Evolutionary conservation across 2,329 filamentous ascomycete species (phyloP).

Genomic region (Aureobasidium namibiae): DNA sequence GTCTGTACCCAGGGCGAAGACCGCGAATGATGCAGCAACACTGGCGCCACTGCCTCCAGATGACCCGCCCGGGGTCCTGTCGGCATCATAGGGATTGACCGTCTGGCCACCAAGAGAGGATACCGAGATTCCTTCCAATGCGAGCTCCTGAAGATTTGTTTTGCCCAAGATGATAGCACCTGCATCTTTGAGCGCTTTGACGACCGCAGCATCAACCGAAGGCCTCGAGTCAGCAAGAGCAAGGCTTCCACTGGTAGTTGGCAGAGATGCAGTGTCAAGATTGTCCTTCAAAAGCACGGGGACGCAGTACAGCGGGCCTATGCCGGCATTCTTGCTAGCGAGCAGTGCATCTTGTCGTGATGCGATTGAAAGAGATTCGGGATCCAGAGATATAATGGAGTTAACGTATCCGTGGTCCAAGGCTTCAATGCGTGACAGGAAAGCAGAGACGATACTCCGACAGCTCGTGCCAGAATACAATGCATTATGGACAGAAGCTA

Average conservation of each 20-base stretch:
- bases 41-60: conserved; percentile 56
- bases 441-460: conserved; percentile 45
- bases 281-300: conserved; percentile 59
- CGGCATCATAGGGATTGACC: conserved; percentile 56
- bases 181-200: conserved; percentile 24
- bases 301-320: conserved; percentile 49
- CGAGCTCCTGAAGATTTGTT: conserved; percentile 50
- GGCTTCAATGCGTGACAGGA: conserved; percentile 49
- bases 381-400: conserved; percentile 48
- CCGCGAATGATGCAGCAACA: conserved; percentile 49
- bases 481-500: conserved; percentile 47
- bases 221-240: conserved; percentile 43
- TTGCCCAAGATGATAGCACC: conserved; percentile 28
- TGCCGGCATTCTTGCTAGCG: conserved; percentile 40
- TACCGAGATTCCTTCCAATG: conserved; percentile 54
- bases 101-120: conserved; percentile 58
- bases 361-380: conserved; percentile 40
- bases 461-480: conserved; percentile 47
- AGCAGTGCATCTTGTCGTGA: conserved; percentile 42
- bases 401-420: conserved; percentile 48
- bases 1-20: conserved; percentile 36
- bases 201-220: conserved; percentile 25
- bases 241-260: conserved; percentile 49
- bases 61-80: conserved; percentile 57
- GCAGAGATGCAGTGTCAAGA: conserved; percentile 47